Evolutionary conservation across 306 rosid genomes (phyloP).

Genomic region (Betula pendula): DNA sequence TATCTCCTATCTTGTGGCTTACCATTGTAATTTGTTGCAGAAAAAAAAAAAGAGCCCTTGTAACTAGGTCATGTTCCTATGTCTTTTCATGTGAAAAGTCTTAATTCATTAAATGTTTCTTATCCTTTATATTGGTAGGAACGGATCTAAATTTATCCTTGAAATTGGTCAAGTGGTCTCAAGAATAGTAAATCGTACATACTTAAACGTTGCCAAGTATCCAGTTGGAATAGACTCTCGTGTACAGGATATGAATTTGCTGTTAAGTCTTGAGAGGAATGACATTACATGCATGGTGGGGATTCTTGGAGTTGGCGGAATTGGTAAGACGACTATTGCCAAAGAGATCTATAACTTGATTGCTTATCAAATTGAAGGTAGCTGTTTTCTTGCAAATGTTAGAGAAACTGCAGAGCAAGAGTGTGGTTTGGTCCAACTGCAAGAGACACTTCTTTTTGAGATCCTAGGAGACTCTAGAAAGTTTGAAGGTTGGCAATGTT

Average conservation of each 20-base stretch:
- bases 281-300: slow-evolving; percentile 30
- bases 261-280: background rate
- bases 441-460: slow-evolving; percentile 7
- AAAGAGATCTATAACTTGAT: slow-evolving; percentile 19
- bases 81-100: too few species aligned
- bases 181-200: background rate
- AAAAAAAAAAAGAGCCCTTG: too few species aligned
- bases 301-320: slow-evolving; percentile 27
- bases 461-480: background rate
- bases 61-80: too few species aligned
- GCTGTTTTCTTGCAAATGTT: slow-evolving; percentile 27
- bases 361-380: slow-evolving; percentile 20
- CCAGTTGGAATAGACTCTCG: slow-evolving; percentile 9
- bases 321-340: slow-evolving; percentile 44
- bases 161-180: too few species aligned
- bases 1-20: too few species aligned
- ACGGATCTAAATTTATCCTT: too few species aligned
- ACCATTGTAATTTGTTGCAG: too few species aligned
- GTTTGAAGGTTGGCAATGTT: slow-evolving; percentile 8
- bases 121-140: too few species aligned
- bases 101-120: too few species aligned
- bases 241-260: background rate
- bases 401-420: slow-evolving; percentile 27
- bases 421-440: slow-evolving; percentile 22
- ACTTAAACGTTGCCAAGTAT: background rate